phyloP scores from a whole-genome alignment of 148 eudicot species.

The Bassia scoparia region DNA sequence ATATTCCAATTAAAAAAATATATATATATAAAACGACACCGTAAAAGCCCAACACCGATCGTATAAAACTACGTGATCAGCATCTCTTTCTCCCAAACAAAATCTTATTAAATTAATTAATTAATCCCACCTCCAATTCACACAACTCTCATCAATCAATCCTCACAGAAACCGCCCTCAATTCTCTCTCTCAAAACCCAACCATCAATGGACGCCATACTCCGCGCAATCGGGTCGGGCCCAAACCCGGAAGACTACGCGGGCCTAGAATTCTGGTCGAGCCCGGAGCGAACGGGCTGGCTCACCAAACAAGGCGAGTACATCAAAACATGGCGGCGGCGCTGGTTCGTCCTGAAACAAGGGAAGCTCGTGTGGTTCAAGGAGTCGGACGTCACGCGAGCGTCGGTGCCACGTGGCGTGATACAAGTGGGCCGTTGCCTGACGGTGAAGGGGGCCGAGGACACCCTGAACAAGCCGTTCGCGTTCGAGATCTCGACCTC shows the following conservation, averaged over 20 bases:
- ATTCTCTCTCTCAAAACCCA: background rate
- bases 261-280: slow-evolving; percentile 59
- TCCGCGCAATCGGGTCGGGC: slow-evolving; percentile 44
- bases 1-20: too few species aligned
- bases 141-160: background rate
- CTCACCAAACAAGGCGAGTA: slow-evolving; percentile 86
- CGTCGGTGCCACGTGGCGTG: slow-evolving; percentile 68
- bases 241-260: slow-evolving; percentile 18
- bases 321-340: slow-evolving; percentile 85
- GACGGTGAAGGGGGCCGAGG: slow-evolving; percentile 78
- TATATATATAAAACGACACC: too few species aligned
- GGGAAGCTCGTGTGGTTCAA: slow-evolving; percentile 92
- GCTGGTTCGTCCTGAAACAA: slow-evolving; percentile 85
- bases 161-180: background rate
- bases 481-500: slow-evolving; percentile 60
- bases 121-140: background rate
- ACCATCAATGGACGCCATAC: slow-evolving; percentile 48
- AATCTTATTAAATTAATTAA: too few species aligned
- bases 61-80: too few species aligned
- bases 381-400: slow-evolving; percentile 51
- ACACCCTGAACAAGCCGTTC: slow-evolving; percentile 46
- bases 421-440: slow-evolving; percentile 59
- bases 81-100: too few species aligned
- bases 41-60: too few species aligned
- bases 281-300: slow-evolving; percentile 74